phyloP scores from a whole-genome alignment of 805 yeast species.

The Maudiozyma barnettii region DNA sequence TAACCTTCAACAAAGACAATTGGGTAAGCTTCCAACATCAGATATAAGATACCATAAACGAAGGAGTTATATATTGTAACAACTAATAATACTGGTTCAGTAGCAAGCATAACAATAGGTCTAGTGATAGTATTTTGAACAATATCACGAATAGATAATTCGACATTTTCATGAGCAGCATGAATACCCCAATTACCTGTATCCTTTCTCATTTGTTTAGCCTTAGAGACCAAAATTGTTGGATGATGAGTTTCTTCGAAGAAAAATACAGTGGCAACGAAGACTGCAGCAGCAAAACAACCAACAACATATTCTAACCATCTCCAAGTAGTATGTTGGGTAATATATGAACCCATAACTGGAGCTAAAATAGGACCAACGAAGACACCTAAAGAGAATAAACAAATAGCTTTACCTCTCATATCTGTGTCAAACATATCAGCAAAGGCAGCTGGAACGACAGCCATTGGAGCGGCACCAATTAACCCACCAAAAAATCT shows the following conservation, averaged over 20 bases:
- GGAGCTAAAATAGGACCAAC: slow-evolving; percentile 79
- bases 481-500: slow-evolving; percentile 73
- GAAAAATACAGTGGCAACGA: slow-evolving; percentile 32
- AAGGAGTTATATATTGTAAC: slow-evolving; percentile 67
- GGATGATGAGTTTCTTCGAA: slow-evolving; percentile 68
- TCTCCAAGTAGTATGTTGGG: slow-evolving; percentile 68
- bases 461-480: slow-evolving; percentile 80
- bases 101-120: slow-evolving; percentile 56
- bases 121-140: slow-evolving; percentile 53
- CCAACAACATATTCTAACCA: slow-evolving; percentile 72
- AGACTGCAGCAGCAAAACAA: slow-evolving; percentile 39
- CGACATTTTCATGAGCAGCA: slow-evolving; percentile 64
- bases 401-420: slow-evolving; percentile 71
- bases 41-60: slow-evolving; percentile 69
- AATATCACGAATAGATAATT: slow-evolving; percentile 49
- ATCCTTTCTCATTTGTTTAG: slow-evolving; percentile 47
- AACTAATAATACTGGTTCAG: slow-evolving; percentile 65
- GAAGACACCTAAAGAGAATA: slow-evolving; percentile 66
- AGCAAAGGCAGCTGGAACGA: slow-evolving; percentile 79
- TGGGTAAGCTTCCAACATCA: slow-evolving; percentile 69
- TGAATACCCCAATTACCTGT: slow-evolving; percentile 80
- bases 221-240: slow-evolving; percentile 51
- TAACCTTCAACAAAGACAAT: slow-evolving; percentile 57
- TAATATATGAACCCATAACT: slow-evolving; percentile 63
- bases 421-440: slow-evolving; percentile 59